Evolutionary conservation across 176 grass and related monocot species (phyloP).

Genomic region (Zizania latifolia): DNA sequence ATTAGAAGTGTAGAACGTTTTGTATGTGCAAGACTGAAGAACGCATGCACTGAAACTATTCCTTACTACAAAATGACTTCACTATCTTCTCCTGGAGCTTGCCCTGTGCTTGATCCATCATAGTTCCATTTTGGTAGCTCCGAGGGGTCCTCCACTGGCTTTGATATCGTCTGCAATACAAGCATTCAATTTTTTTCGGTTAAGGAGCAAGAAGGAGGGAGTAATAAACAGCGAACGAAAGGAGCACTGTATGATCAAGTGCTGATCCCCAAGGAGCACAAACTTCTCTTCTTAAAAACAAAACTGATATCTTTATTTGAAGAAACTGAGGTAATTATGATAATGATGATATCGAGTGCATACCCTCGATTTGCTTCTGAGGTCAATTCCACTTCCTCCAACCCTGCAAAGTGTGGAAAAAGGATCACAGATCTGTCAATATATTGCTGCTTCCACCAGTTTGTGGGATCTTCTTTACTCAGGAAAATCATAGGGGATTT

Average conservation of each 20-base stretch:
- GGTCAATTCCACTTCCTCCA: slow-evolving; percentile 90
- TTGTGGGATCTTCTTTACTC: neutral
- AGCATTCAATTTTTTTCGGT: neutral
- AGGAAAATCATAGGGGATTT: neutral
- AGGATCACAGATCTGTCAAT: neutral
- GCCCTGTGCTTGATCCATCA: slow-evolving; percentile 96
- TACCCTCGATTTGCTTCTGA: slow-evolving; percentile 99
- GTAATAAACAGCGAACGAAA: neutral
- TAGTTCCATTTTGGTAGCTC: slow-evolving; percentile 98
- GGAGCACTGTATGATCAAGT: neutral
- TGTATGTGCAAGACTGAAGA: neutral
- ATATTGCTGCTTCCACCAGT: neutral
- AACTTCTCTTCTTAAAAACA: neutral
- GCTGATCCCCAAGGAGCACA: neutral
- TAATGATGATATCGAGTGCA: neutral
- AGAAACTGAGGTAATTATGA: neutral
- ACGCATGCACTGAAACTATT: neutral
- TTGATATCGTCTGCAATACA: slow-evolving; percentile 55
- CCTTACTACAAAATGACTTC: slow-evolving; percentile 99
- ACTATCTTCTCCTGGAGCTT: slow-evolving; percentile 96
- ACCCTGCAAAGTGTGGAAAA: slow-evolving; percentile 50
- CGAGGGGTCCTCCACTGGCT: slow-evolving; percentile 78
- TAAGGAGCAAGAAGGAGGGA: neutral
- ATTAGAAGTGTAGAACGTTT: neutral
- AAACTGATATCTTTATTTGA: neutral